Base-by-base conservation (phyloP, 2,329 filamentous ascomycete species). In the Colletotrichum sublineola region DNA sequence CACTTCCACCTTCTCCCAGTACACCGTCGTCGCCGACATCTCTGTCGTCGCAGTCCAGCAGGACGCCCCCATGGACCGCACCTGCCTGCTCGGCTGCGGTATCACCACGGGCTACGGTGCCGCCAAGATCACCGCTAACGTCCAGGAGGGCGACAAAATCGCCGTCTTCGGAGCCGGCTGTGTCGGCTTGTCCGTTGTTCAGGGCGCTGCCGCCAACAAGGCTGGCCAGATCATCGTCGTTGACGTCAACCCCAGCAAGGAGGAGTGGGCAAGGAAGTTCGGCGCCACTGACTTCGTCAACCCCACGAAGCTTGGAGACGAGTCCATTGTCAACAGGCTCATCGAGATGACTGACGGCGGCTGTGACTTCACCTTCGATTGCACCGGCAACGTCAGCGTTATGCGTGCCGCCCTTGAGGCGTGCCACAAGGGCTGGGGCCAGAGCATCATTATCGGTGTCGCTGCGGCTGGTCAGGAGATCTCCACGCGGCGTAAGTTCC, bases 71-170 rank as follows among this genome's bases (percentile, higher is more conserved):
- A 97, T 98, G 91, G 96, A 99, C 88, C 92, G 94, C 76, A 97
- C 95, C 63, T 99, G 96, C 84, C 86, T 99, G 84, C 90, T 99
- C 65, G 96, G 96, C 80, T 99, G 96, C 83, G 96, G 96, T 83
- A 98, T 99, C 87, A 99, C 96, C 74, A 99, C 96, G 46, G 96
- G 96, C 50, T 99, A 98, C 86, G 96, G 96, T 78, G 96, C 96
- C 15, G 96, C 96, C 62, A 92, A 94, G 76, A 96, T 97, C 80
- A 98, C 96, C 5, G 96, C 96, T 77, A 93, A 93, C 77, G 91
- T 98, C 40, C 95, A 98, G 85, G 90, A 95, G 84, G 96, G 95
- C 68, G 93, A 93, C 78, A 97, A 92, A 81, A 88, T 98, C 46
- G 96, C 96, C 76, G 87, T 99, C 80, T 99, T 99, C 81, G 96